Evolutionary conservation across 257 asterid genomes (phyloP).

Genomic region (Plantago elongata): DNA sequence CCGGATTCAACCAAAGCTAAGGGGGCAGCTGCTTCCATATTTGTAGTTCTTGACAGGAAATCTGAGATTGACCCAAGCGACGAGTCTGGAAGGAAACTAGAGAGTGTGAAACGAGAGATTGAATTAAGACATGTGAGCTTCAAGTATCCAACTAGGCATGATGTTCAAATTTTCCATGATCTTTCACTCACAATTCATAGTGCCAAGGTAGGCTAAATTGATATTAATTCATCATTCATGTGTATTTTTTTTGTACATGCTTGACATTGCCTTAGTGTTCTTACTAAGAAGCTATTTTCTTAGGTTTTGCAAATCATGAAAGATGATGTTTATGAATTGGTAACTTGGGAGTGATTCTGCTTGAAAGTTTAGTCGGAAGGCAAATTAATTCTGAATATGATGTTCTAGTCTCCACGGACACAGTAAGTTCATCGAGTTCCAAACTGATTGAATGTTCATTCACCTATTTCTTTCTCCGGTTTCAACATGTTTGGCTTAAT

Average conservation of each 20-base stretch:
- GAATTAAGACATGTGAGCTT: slow-evolving; percentile 66
- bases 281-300: too few species aligned
- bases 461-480: background rate
- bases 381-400: slow-evolving; percentile 39
- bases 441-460: background rate
- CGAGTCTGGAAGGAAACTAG: slow-evolving; percentile 68
- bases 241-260: too few species aligned
- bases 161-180: slow-evolving; percentile 59
- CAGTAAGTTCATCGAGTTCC: slow-evolving; percentile 36
- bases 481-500: background rate
- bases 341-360: slow-evolving; percentile 82
- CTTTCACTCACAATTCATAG: slow-evolving; percentile 55
- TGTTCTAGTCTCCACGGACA: slow-evolving; percentile 44
- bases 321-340: slow-evolving; percentile 56
- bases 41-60: slow-evolving; percentile 60
- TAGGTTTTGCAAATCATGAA: too few species aligned
- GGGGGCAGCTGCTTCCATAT: slow-evolving; percentile 71
- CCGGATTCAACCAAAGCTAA: slow-evolving; percentile 86
- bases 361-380: slow-evolving; percentile 74
- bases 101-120: slow-evolving; percentile 62
- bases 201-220: too few species aligned
- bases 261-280: too few species aligned
- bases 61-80: slow-evolving; percentile 75
- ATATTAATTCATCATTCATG: too few species aligned
- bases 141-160: slow-evolving; percentile 83